Evolutionary conservation across 805 yeast species (phyloP).

Genomic region (Suhomyces pyralidae): DNA sequence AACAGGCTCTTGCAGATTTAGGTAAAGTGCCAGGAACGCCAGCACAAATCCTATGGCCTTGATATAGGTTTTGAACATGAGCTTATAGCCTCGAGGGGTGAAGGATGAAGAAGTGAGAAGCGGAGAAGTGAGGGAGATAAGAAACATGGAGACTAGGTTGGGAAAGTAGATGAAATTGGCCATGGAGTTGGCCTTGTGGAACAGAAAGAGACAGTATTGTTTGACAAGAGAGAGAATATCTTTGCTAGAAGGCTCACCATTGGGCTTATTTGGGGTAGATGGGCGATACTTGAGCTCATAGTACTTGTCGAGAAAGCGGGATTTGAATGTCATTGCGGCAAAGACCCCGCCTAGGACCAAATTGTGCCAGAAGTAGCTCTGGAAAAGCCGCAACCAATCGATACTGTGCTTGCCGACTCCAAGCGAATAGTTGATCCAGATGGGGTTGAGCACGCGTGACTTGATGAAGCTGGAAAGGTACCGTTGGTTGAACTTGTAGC

Average conservation of each 20-base stretch:
- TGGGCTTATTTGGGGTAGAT: background rate
- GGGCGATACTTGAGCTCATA: conserved; percentile 17
- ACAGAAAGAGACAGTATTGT: conserved; percentile 17
- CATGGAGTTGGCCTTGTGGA: conserved; percentile 27
- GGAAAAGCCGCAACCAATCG: conserved; percentile 27
- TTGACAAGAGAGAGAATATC: conserved; percentile 10
- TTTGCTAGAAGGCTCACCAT: conserved; percentile 1
- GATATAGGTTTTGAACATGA: conserved; percentile 32
- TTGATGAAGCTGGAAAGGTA: conserved; percentile 34
- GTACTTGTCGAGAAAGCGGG: conserved; percentile 19
- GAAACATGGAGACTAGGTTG: conserved; percentile 32
- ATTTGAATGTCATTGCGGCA: conserved; percentile 18
- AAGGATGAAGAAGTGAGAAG: conserved; percentile 14
- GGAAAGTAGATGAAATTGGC: conserved; percentile 36
- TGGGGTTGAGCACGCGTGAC: conserved; percentile 32
- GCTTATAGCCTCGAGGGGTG: conserved; percentile 15
- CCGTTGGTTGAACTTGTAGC: conserved; percentile 31
- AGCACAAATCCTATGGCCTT: conserved; percentile 33
- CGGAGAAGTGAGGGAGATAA: conserved; percentile 35
- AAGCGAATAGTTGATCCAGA: conserved; percentile 38
- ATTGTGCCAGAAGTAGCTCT: conserved; percentile 27
- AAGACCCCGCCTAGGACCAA: conserved; percentile 15
- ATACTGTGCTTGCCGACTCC: conserved; percentile 23
- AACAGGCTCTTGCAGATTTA: conserved; percentile 19
- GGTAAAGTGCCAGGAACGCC: conserved; percentile 26